A percentile compares a stretch with the other conserved stretches of the same genome.
phyloP scores from a whole-genome alignment of 257 asterid genomes.

The Galeopsis tetrahit region DNA sequence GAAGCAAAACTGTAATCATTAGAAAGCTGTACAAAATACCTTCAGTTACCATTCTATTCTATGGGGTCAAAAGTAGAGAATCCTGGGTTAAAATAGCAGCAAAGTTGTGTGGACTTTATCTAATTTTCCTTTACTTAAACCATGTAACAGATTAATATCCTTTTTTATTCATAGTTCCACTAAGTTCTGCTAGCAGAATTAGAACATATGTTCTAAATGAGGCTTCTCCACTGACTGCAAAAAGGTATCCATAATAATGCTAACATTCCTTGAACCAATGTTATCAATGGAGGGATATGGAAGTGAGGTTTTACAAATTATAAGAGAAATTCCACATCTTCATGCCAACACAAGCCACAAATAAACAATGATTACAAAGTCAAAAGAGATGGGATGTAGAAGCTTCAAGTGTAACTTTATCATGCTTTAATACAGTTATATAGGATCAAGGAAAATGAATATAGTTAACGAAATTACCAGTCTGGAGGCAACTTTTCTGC shows the following conservation, averaged over 20 bases:
- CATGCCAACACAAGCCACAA: slow-evolving; percentile 25
- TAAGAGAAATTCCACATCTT: not conserved
- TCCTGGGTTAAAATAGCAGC: slow-evolving; percentile 6
- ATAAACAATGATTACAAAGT: slow-evolving; percentile 5
- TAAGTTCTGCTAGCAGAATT: not conserved
- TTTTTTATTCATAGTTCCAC: not conserved
- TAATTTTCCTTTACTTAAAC: slow-evolving; percentile 5
- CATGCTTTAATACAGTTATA: slow-evolving; percentile 19
- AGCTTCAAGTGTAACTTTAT: slow-evolving; percentile 16
- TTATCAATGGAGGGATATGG: slow-evolving; percentile 3
- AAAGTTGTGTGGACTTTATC: not conserved
- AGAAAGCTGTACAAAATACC: slow-evolving; percentile 19
- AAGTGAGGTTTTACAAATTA: not conserved
- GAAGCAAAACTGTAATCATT: slow-evolving; percentile 20
- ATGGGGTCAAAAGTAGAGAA: slow-evolving; percentile 8
- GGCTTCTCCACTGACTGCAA: slow-evolving; percentile 9
- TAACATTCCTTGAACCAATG: slow-evolving; percentile 19
- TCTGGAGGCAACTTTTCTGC: slow-evolving; percentile 83
- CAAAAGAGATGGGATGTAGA: slow-evolving; percentile 1
- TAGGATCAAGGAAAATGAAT: slow-evolving; percentile 23
- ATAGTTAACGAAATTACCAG: slow-evolving; percentile 56
- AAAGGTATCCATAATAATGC: slow-evolving; percentile 15
- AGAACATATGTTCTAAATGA: not conserved
- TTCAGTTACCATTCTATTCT: slow-evolving; percentile 23
- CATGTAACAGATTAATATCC: not conserved